Base-by-base conservation (phyloP, 768 basidiomycete species). In the Rhodocollybia butyracea region DNA sequence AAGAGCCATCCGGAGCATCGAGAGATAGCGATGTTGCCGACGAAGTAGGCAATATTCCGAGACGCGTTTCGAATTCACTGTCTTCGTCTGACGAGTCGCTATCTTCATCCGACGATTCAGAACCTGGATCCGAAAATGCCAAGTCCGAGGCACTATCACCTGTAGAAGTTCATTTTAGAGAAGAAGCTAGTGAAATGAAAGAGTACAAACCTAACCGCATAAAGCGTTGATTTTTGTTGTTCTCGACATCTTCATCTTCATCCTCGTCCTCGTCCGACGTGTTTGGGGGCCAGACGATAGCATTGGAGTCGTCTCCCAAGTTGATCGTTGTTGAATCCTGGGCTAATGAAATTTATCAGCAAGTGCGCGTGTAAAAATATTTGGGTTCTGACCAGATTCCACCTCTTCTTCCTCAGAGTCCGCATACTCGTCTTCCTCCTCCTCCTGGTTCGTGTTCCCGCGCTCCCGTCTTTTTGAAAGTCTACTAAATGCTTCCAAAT, bases 271-370 rank as follows among this genome's bases (percentile, higher is more conserved):
- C 85, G 36, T 84, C 83, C 43, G 85, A 79, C 11, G 83, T 79
- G 4, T 80, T 74, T 46, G 71, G 73, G 1, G 92, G 91, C 93
- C 91, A 97, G 46, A 94, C 76, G 51, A 89, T 79, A 0, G 91
- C 94, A 62, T 91, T 87, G 2, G 86, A 83, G 48, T 80, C 82
- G 11, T 74, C 64, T n/a, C 94, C 94, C 27, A 94, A 72, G 36
- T 75, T 66, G 22, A 71, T 68, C 50, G 71, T 73, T 32, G 73
- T 66, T 8, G 70, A 69, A 29, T 74, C 76, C 66, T 84, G 85
- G 58, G 76, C 86, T 85, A 55, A 31, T 15, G 26, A 41, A 41
- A 15, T 17, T 22, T 38, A 38, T 58, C 32, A n/a, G 47, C 17
- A 24, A 24, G 21, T 34, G 7, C 30, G 46, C 24, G 45, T 19